phyloP scores from a whole-genome alignment of 2,329 filamentous ascomycete genomes.

The Xylariaceae sp. region DNA sequence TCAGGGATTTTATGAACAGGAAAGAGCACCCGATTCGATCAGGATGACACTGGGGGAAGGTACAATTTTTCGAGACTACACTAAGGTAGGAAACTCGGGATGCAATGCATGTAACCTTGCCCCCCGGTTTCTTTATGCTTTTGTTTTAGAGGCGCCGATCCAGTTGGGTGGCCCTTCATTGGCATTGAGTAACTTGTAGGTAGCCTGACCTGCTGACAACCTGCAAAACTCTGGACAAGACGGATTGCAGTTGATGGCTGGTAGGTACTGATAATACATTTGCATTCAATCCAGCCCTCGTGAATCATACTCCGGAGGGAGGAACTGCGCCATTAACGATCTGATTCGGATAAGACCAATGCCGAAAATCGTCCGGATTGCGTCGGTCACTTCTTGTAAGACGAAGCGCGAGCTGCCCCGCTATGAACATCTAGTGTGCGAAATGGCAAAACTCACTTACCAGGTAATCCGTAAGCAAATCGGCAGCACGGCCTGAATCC shows the following conservation, averaged over 20 bases:
- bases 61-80: neutral
- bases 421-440: neutral
- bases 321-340: conserved; percentile 8
- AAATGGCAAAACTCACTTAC: no score
- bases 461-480: neutral
- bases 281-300: neutral
- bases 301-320: neutral
- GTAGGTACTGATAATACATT: no score
- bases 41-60: no score
- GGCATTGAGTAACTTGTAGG: no score
- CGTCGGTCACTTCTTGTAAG: conserved; percentile 9
- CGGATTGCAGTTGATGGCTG: no score
- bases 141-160: conserved; percentile 10
- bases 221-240: no score
- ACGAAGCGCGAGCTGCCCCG: conserved; percentile 1
- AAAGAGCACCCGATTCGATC: neutral
- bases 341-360: conserved; percentile 1
- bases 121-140: conserved; percentile 5
- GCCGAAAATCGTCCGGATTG: conserved; percentile 17
- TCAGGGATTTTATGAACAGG: neutral
- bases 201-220: no score
- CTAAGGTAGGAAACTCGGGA: neutral
- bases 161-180: neutral
- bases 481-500: no score
- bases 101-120: conserved; percentile 13